phyloP scores from a whole-genome alignment of 2,329 filamentous ascomycete species.

The Aspergillus sp. region DNA sequence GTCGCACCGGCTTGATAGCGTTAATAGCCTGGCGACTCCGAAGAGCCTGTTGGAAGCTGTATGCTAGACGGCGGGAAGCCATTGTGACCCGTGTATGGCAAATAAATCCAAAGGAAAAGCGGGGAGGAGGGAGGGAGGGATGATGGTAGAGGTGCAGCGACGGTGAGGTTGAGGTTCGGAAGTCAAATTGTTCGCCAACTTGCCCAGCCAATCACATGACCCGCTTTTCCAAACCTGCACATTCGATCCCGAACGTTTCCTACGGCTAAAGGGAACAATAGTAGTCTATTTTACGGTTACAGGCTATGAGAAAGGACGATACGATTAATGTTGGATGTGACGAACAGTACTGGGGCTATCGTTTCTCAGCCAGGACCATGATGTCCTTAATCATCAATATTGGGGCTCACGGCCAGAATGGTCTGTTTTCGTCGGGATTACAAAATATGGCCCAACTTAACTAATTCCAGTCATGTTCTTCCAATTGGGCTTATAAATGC shows the following conservation, averaged over 20 bases:
- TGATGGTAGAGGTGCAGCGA: constrained; percentile 20
- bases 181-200: constrained; percentile 41
- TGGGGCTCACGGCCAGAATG: too few species aligned
- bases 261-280: constrained; percentile 5
- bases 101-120: constrained; percentile 39
- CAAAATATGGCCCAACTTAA: not conserved
- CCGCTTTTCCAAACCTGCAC: constrained; percentile 33
- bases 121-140: constrained; percentile 47
- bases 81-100: constrained; percentile 48
- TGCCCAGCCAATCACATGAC: constrained; percentile 40
- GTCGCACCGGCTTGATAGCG: constrained; percentile 67
- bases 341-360: too few species aligned
- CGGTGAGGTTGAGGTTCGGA: constrained; percentile 37
- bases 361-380: too few species aligned
- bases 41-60: constrained; percentile 86
- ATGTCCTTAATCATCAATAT: too few species aligned
- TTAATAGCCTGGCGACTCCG: constrained; percentile 80
- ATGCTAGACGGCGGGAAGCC: constrained; percentile 95
- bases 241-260: constrained; percentile 30
- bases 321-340: not conserved
- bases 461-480: not conserved
- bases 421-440: too few species aligned
- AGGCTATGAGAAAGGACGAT: not conserved
- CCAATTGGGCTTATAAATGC: too few species aligned
- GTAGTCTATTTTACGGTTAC: not conserved